Base-by-base conservation (phyloP, 1,139 yeast genomes). In the Saccharomycopsis hybrid region DNA sequence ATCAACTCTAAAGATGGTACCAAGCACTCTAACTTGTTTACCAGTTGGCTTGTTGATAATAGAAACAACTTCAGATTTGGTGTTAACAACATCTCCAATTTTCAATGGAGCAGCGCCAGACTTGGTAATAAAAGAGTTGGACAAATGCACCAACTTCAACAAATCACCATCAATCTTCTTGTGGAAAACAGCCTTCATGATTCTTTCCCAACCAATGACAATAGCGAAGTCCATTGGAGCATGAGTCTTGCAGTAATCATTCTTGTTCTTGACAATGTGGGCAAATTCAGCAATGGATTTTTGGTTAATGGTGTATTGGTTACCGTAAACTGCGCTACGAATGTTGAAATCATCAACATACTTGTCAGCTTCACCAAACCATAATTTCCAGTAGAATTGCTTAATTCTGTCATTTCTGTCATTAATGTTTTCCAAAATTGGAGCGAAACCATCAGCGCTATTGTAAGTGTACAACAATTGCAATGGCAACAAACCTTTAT, bases 221-320 rank as follows among this genome's bases (percentile, higher is more conserved):
- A 92, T 92, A 49, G 98, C 97, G 65, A 90, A 94, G 74, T 92
- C 99, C 97, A 92, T 92, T 63, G 99, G 99, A 49, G 98, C 98
- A 61, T 81, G 76, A 54, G 89, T 82, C 47, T 76, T 77, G 43
- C 47, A 44, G 33, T 42, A 50, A 33, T 52, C 55, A 27, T 52
- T 52, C 70, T 86, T 85, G 78, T 92, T 92, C 62, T 97, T 97
- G 66, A 92, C 87, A 55, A 97, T 97, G 62, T 90, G 97, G 41
- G 96, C 90, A 67, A 92, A 88, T 67, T 90, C 96, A 57, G 90
- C 78, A 65, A 92, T 86, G 57, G 81, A 88, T 68, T 83, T 77
- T 52, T 83, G 82, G 52, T 86, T 80, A 55, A 92, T 83, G 37
- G 76, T 76, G 55, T 82, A 75, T 47, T 79, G 74, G 39, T 80